These are phyloP conservation scores for Dictyostelium purpureum DNA, from an alignment of 78 protist genomes.

Conservation along the genomic window DNA sequence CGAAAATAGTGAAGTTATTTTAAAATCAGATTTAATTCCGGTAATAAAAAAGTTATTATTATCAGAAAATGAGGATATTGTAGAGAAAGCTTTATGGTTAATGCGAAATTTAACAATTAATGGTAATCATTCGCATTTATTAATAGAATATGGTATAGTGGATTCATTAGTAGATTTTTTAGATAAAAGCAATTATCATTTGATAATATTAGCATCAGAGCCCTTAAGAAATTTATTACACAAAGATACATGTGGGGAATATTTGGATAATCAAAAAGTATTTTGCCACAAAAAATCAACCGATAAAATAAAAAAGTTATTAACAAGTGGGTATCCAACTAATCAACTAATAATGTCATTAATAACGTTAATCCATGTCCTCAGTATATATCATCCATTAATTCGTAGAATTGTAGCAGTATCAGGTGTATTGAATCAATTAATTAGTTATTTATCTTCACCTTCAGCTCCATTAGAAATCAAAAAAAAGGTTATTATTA, in stretches of 20 bases:
- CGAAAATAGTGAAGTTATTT: conserved; percentile 30
- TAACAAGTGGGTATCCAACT: not conserved
- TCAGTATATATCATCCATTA: conserved; percentile 49
- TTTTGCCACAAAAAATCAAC: conserved; percentile 42
- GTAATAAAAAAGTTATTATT: not conserved
- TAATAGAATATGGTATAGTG: conserved; percentile 26
- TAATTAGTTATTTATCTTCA: conserved; percentile 23
- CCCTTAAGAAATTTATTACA: conserved; percentile 53
- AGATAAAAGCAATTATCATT: not conserved
- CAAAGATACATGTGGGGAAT: conserved; percentile 69
- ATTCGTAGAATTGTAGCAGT: conserved; percentile 53
- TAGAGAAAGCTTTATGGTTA: conserved; percentile 59
- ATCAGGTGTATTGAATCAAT: conserved; percentile 46
- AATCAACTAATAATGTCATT: conserved; percentile 26
- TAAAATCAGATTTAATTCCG: conserved; percentile 33
- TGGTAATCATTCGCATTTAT: conserved; percentile 15
- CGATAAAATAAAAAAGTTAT: not conserved
- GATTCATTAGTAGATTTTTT: conserved; percentile 18
- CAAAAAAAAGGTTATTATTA: conserved; percentile 30
- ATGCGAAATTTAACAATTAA: conserved; percentile 48
- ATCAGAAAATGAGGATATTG: conserved; percentile 51
- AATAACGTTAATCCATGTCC: conserved; percentile 19
- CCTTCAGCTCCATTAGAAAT: conserved; percentile 12
- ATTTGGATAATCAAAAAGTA: conserved; percentile 59
- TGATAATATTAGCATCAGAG: not conserved